Percentiles rank a stretch among this genome's conserved stretches.
Conservation (phyloP, 352 stramenopile genomes). For the Globisporangium viniferum region DNA sequence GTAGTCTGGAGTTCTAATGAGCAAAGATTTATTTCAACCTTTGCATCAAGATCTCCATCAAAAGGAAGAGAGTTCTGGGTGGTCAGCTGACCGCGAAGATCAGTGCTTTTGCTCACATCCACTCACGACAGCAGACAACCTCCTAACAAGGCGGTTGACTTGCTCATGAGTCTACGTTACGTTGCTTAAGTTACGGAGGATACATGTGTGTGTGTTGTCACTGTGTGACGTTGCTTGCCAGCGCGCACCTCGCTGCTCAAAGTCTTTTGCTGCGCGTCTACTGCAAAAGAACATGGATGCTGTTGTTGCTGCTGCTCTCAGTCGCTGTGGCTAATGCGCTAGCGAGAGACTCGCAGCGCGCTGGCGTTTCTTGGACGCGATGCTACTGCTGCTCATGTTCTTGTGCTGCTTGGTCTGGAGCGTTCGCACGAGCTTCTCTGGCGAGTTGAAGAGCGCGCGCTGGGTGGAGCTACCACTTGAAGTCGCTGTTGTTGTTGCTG, state of each 20-base stretch:
- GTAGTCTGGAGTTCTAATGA: too few relatives aligned
- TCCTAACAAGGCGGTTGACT: neutral
- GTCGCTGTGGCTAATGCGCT: neutral
- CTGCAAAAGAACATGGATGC: neutral
- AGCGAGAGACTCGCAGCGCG: slow-evolving; percentile 12
- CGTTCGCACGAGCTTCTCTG: neutral
- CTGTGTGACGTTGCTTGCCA: neutral
- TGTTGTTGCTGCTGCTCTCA: neutral
- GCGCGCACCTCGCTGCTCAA: neutral
- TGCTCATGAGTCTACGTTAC: neutral
- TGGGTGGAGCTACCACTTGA: neutral
- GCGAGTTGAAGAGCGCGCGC: slow-evolving; percentile 7
- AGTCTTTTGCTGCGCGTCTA: slow-evolving; percentile 2
- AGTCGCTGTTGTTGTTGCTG: neutral
- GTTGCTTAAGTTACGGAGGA: slow-evolving; percentile 5
- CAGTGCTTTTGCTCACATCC: neutral
- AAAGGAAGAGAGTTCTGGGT: neutral
- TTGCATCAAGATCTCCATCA: neutral
- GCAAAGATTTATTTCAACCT: too few relatives aligned
- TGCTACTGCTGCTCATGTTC: neutral
- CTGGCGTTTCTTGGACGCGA: slow-evolving; percentile 11
- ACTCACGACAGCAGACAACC: neutral
- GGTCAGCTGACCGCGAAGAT: neutral
- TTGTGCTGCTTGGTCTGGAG: neutral
- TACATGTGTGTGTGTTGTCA: neutral